Base-by-base conservation (phyloP, 148 eudicot species). In the Hydrangea macrophylla region DNA sequence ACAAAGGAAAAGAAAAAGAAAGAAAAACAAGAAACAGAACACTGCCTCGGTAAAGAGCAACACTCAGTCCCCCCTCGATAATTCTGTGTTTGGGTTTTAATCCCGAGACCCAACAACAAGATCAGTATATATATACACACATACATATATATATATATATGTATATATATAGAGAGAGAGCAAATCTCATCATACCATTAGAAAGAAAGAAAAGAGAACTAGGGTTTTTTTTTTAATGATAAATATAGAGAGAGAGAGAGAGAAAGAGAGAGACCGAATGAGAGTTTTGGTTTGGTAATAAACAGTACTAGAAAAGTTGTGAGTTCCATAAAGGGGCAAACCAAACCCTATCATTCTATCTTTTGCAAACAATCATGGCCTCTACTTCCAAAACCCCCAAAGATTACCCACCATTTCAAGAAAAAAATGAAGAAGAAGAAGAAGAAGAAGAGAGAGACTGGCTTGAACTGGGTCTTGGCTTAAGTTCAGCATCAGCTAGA, bases 41-140 rank as follows among this genome's bases (percentile, higher is more conserved):
- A 27, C 17, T 30, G 37, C 61, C 36, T 58, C 61, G 61, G 61
- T 58, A 58, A 58, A 58, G 35, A 58, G 61, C 61, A 58, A 58
- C 20, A 58, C 36, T 58, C 25, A 58, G 53, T 15, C 53, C 36
- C 9, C 22, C 36, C 61, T 30, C 61, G 28, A 58, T 58, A 17
- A 58, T 58, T 58, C 61, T 37, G 37, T 58, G 61, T 30, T 28
- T 28, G 61, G 36, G 36, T 28, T 30, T 58, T 58, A 28, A 58
- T 30, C 36, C 61, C 36, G 36, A 58, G 36, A 30, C 12, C 24
- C 36, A 28, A 15, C 12, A 8, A 58, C 5, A 30, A 5, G 1
- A 15, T 8, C 11, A 18, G 6, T 1, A 15, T 5, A 4, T 5
- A 3, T n/a, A n/a, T n/a, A n/a, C n/a, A n/a, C n/a, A n/a, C n/a